These are phyloP conservation scores for Solanum chaucha DNA, from an alignment of 257 asterid species.

Conservation along the genomic window DNA sequence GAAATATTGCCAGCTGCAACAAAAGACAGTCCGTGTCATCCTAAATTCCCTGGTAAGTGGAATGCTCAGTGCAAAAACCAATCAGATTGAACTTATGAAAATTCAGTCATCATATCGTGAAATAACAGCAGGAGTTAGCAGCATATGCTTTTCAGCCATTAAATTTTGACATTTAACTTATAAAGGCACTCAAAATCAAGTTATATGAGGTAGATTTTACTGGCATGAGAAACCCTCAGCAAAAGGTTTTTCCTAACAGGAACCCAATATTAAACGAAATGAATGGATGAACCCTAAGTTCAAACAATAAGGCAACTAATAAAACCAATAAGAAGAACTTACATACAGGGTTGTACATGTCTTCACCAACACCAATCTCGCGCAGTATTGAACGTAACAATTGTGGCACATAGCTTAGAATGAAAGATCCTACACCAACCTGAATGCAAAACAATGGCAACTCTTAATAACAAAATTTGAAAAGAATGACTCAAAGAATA, in stretches of 20 bases:
- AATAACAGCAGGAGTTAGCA: not conserved
- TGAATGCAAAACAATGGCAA: constrained; percentile 15
- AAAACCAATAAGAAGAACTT: constrained; percentile 39
- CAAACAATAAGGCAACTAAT: not conserved
- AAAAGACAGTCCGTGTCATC: constrained; percentile 13
- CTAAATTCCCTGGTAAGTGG: not conserved
- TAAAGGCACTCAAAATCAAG: not conserved
- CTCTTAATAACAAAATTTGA: not conserved
- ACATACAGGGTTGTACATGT: constrained; percentile 88
- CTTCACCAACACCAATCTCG: constrained; percentile 77
- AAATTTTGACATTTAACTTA: not conserved
- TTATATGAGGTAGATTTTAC: not conserved
- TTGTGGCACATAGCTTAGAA: constrained; percentile 50
- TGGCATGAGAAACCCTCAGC: not conserved
- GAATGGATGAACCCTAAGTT: not conserved
- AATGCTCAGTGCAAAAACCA: constrained; percentile 6
- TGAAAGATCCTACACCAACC: constrained; percentile 78
- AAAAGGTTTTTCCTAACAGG: not conserved
- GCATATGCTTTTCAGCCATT: not conserved
- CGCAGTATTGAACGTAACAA: constrained; percentile 34
- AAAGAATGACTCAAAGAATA: not conserved
- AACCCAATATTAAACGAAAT: not conserved
- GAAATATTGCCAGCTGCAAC: constrained; percentile 54
- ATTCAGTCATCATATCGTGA: not conserved
- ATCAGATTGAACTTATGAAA: not conserved